Conservation (phyloP, 495 filamentous ascomycete genomes). For the Daldinia bambusicola region DNA sequence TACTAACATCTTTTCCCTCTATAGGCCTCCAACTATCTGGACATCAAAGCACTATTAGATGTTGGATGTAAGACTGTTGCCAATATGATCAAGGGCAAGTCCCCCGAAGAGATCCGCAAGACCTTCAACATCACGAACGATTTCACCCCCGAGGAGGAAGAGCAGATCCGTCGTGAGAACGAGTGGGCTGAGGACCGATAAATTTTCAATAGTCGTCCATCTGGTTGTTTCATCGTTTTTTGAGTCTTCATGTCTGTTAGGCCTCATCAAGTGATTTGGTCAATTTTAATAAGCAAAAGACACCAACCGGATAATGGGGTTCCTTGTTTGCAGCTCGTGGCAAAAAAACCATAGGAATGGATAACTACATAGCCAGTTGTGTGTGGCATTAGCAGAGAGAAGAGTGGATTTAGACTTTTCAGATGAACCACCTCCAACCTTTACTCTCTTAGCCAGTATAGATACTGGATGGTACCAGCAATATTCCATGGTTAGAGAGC, state of each 20-base stretch:
- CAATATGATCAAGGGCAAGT: slow-evolving; percentile 90
- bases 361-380: neutral
- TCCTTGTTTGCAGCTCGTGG: neutral
- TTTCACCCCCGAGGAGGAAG: slow-evolving; percentile 84
- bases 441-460: neutral
- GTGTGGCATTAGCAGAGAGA: slow-evolving; percentile 8
- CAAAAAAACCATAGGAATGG: neutral
- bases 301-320: neutral
- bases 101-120: slow-evolving; percentile 82
- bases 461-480: slow-evolving; percentile 6
- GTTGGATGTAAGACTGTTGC: slow-evolving; percentile 87
- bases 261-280: neutral
- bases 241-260: neutral
- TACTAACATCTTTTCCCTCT: slow-evolving; percentile 23
- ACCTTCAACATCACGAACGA: slow-evolving; percentile 88
- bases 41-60: slow-evolving; percentile 83
- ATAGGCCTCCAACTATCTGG: slow-evolving; percentile 79
- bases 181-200: slow-evolving; percentile 83
- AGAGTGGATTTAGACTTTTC: slow-evolving; percentile 4
- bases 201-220: neutral
- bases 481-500: neutral
- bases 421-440: slow-evolving; percentile 2
- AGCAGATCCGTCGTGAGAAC: slow-evolving; percentile 84
- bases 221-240: neutral
- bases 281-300: slow-evolving; percentile 1